These are phyloP conservation scores for Porodaedalea pini DNA, from an alignment of 1,284 basidiomycete genomes.

Conservation along the genomic window DNA sequence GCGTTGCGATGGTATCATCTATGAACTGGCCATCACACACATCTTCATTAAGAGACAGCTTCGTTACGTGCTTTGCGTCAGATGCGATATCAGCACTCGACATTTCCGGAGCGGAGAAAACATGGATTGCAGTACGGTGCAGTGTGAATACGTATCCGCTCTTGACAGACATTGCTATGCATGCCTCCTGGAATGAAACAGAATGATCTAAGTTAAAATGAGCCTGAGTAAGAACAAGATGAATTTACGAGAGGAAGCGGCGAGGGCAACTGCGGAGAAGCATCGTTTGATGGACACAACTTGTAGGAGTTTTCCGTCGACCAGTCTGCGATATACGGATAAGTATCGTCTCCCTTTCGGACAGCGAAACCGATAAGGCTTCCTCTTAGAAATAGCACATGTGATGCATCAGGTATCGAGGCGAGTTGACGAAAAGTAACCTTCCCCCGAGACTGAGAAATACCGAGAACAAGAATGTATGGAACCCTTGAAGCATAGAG, in stretches of 20 bases:
- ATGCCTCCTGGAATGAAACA: background rate
- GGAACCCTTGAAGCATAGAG: background rate
- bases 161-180: background rate
- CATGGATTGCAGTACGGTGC: background rate
- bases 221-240: too few relatives aligned
- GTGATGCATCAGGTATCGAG: background rate
- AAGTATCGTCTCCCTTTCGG: conserved; percentile 9
- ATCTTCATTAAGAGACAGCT: background rate
- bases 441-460: background rate
- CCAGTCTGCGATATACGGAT: conserved; percentile 5
- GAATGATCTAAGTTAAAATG: background rate
- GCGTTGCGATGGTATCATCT: background rate
- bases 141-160: background rate
- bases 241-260: background rate
- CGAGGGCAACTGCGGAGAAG: background rate
- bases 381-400: background rate
- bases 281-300: background rate
- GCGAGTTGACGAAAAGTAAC: background rate
- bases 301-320: background rate
- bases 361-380: conserved; percentile 11
- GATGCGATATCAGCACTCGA: too few relatives aligned
- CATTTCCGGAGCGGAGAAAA: background rate
- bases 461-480: background rate
- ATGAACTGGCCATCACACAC: background rate
- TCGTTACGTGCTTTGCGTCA: background rate